phyloP scores from a whole-genome alignment of 2,329 filamentous ascomycete genomes.

The Ophiobolus disseminans region DNA sequence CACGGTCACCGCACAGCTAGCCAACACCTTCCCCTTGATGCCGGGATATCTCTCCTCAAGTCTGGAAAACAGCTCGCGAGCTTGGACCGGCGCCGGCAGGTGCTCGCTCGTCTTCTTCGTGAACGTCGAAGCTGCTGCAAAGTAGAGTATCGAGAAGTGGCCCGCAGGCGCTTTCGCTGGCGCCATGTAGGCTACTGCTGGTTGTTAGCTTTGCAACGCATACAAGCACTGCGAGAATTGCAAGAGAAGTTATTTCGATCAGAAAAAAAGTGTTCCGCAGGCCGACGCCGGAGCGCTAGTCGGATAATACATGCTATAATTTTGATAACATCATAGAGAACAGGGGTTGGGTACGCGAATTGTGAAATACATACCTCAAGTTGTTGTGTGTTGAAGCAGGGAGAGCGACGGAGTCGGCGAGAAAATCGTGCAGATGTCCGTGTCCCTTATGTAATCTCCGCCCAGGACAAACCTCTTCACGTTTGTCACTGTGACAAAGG shows the following conservation, averaged over 20 bases:
- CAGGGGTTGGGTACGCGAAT: background rate
- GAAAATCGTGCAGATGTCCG: background rate
- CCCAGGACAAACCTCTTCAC: background rate
- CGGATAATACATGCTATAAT: conserved; percentile 60
- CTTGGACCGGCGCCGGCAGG: conserved; percentile 69
- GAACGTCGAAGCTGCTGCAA: conserved; percentile 75
- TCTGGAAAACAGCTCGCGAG: conserved; percentile 68
- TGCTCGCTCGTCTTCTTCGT: conserved; percentile 72
- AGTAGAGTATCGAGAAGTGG: conserved; percentile 84
- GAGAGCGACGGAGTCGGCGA: background rate
- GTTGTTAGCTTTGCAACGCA: conserved; percentile 20
- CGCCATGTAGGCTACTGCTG: conserved; percentile 41
- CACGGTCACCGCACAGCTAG: conserved; percentile 77
- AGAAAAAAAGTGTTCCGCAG: conserved; percentile 46
- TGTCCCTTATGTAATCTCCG: conserved; percentile 1
- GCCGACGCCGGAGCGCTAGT: conserved; percentile 38
- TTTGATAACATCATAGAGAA: conserved; percentile 48
- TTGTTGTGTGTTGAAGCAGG: conserved; percentile 15
- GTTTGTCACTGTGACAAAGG: too few relatives aligned
- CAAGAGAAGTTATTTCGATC: conserved; percentile 25
- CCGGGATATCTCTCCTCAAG: conserved; percentile 75
- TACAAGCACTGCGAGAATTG: background rate
- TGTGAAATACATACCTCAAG: conserved; percentile 25
- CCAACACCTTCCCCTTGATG: conserved; percentile 71
- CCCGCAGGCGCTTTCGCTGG: conserved; percentile 60